phyloP scores from a whole-genome alignment of 257 asterid genomes.

The Dorcoceras hygrometricum region DNA sequence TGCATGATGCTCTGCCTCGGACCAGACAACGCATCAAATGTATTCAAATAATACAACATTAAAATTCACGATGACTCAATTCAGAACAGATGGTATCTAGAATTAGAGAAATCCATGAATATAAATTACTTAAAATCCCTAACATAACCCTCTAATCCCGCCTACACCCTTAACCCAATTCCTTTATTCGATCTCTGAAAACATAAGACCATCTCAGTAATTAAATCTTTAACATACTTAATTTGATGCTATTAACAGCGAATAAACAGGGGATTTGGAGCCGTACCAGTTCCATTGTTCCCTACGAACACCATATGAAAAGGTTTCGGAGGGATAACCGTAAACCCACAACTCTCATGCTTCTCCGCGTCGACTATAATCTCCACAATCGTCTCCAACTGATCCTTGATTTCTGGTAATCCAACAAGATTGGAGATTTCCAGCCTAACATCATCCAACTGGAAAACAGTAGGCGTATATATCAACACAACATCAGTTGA shows the following conservation, averaged over 20 bases:
- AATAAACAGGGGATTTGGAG: constrained; percentile 1
- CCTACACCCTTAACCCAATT: background rate
- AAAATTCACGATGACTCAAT: too few species aligned
- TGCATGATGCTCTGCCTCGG: too few species aligned
- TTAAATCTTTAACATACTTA: background rate
- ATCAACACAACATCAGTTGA: background rate
- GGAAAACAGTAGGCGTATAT: background rate
- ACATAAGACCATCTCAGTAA: background rate
- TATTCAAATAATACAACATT: too few species aligned
- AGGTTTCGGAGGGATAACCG: constrained; percentile 54
- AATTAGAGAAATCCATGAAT: too few species aligned
- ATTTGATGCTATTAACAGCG: background rate
- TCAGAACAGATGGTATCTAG: too few species aligned
- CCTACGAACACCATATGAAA: constrained; percentile 57
- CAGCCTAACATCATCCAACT: constrained; percentile 43
- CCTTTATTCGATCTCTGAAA: background rate
- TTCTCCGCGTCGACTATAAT: constrained; percentile 39
- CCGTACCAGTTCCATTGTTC: constrained; percentile 42
- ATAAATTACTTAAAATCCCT: too few species aligned
- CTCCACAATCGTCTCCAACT: constrained; percentile 37
- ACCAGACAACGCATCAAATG: too few species aligned
- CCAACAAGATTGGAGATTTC: constrained; percentile 45
- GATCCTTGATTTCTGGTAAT: constrained; percentile 34
- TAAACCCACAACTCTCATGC: constrained; percentile 35
- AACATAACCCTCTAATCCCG: too few species aligned